Evolutionary conservation across 2,329 filamentous ascomycete genomes (phyloP).

Genomic region (Fusarium sp.): DNA sequence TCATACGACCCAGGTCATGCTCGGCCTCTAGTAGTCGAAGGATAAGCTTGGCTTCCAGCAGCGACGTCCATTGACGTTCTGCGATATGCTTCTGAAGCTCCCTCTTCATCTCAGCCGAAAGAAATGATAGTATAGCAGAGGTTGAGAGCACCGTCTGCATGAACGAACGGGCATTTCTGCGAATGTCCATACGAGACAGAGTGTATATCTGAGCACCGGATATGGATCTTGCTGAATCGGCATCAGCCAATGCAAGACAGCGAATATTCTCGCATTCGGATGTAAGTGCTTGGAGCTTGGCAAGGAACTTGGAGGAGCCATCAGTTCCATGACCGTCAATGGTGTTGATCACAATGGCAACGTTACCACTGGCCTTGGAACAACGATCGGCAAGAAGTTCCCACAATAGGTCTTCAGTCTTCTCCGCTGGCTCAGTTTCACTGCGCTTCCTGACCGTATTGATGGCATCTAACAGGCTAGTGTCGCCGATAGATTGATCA

Average conservation of each 20-base stretch:
- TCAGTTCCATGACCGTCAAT: not conserved
- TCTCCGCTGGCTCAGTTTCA: not conserved
- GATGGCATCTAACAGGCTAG: not conserved
- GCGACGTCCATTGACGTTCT: not conserved
- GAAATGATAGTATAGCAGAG: not conserved
- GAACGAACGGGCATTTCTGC: not conserved
- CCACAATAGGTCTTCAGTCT: not conserved
- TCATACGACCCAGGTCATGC: not conserved
- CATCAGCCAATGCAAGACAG: not conserved
- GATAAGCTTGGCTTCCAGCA: not conserved
- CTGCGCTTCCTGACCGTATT: not conserved
- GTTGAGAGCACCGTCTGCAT: not conserved
- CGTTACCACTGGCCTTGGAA: not conserved
- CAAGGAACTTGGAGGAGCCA: not conserved
- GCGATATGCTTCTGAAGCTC: not conserved
- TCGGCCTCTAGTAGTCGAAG: not conserved
- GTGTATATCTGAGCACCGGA: not conserved
- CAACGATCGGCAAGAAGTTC: not conserved
- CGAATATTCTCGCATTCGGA: not conserved
- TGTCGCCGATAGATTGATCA: not conserved
- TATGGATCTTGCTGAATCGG: not conserved
- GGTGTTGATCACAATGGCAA: not conserved
- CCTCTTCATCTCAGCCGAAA: not conserved
- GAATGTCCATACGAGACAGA: not conserved
- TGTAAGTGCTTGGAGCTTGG: not conserved